Evolutionary conservation across 192 early-diverging fungal genomes (phyloP).

Genomic region (Obelidium mucronatum): DNA sequence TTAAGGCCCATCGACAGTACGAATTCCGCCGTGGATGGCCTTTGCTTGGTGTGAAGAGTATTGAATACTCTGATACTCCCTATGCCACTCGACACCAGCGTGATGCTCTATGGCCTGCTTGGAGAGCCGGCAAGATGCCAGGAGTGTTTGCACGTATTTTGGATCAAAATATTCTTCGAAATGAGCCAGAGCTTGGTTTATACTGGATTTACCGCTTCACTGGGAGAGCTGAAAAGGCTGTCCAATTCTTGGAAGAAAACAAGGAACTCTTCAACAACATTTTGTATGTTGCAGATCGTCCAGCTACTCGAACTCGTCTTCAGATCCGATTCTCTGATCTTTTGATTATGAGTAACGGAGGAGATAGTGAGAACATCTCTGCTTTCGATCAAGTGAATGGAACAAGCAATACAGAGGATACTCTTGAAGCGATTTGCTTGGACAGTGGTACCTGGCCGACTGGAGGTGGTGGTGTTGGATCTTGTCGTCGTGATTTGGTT

Average conservation of each 20-base stretch:
- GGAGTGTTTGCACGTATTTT: conserved; percentile 51
- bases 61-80: conserved; percentile 32
- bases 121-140: conserved; percentile 49
- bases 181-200: conserved; percentile 38
- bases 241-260: conserved; percentile 29
- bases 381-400: too few species aligned
- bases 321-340: conserved; percentile 48
- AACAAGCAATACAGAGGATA: too few species aligned
- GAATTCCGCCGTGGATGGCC: neutral
- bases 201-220: conserved; percentile 47
- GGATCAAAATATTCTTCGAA: conserved; percentile 50
- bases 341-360: conserved; percentile 46
- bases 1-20: neutral
- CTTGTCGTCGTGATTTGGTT: conserved; percentile 56
- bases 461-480: conserved; percentile 57
- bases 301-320: too few species aligned
- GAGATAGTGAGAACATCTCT: conserved; percentile 40
- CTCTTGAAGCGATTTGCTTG: too few species aligned
- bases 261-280: conserved; percentile 30
- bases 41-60: conserved; percentile 1
- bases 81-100: conserved; percentile 40
- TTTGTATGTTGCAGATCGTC: too few species aligned
- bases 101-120: conserved; percentile 50
- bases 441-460: too few species aligned
- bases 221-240: conserved; percentile 38